Conservation (phyloP, 179 eudicot species). For the Spinacia oleracea region DNA sequence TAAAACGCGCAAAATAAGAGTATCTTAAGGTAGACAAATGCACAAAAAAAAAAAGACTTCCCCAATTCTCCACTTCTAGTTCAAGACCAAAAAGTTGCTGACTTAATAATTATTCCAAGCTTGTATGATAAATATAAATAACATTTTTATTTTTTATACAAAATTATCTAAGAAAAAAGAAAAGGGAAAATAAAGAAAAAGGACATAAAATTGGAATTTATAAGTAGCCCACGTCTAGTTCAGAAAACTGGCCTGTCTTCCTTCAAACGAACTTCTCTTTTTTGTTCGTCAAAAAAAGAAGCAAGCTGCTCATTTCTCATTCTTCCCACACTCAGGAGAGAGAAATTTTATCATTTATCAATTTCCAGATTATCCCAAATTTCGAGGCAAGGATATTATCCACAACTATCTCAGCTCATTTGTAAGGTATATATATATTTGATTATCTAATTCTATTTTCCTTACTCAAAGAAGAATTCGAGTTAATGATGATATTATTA, state of each 20-base stretch:
- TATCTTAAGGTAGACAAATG: background rate
- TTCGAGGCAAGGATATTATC: background rate
- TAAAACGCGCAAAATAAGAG: background rate
- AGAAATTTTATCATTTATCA: background rate
- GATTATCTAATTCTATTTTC: background rate
- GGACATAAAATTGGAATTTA: background rate
- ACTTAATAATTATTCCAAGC: background rate
- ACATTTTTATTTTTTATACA: background rate
- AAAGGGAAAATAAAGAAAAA: background rate
- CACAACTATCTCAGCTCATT: background rate
- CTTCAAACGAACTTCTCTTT: conserved; percentile 12
- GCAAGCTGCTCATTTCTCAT: background rate
- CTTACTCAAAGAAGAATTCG: too few species aligned
- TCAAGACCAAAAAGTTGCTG: background rate
- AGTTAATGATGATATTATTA: background rate
- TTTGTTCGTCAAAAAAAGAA: conserved; percentile 5
- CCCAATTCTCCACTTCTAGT: background rate
- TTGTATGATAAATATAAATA: background rate
- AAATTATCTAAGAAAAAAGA: background rate
- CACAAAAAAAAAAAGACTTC: too few species aligned
- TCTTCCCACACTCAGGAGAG: background rate
- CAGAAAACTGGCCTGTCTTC: conserved; percentile 17
- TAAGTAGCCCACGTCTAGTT: background rate
- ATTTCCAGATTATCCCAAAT: background rate
- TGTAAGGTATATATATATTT: background rate